Evolutionary conservation across 73 alveolate species (phyloP).

Genomic region (Blepharisma japonicum): DNA sequence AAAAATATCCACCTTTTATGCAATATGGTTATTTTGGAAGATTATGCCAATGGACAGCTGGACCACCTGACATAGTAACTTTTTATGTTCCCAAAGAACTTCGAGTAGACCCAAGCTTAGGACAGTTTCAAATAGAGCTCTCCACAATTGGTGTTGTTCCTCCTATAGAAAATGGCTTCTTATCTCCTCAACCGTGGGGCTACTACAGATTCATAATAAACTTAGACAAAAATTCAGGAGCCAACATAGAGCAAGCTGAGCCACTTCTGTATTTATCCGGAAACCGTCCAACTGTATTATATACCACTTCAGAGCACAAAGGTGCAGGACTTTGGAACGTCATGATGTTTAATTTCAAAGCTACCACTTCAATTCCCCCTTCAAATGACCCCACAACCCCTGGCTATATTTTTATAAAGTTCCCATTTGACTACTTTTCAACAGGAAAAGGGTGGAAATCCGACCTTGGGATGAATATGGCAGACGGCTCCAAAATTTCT

Average conservation of each 20-base stretch:
- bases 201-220: conserved; percentile 11
- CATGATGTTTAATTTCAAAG: conserved; percentile 20
- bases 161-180: conserved; percentile 15
- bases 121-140: not conserved
- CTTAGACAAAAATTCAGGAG: not conserved
- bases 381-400: conserved; percentile 3
- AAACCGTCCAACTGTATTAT: not conserved
- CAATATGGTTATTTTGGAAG: conserved; percentile 26
- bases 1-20: not conserved
- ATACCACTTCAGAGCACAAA: conserved; percentile 28
- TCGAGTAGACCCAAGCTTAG: not conserved
- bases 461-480: not conserved
- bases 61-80: conserved; percentile 17
- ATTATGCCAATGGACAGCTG: not conserved
- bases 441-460: conserved; percentile 25
- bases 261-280: conserved; percentile 1
- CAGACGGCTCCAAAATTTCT: conserved; percentile 19
- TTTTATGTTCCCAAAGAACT: conserved; percentile 25
- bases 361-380: not conserved
- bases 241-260: conserved; percentile 20
- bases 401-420: not conserved
- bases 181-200: not conserved
- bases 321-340: not conserved
- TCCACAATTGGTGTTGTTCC: conserved; percentile 1
- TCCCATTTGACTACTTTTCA: conserved; percentile 9